These are phyloP conservation scores for Aegilops tauschii DNA, from an alignment of 176 grass and related monocot species.

Conservation along the genomic window DNA sequence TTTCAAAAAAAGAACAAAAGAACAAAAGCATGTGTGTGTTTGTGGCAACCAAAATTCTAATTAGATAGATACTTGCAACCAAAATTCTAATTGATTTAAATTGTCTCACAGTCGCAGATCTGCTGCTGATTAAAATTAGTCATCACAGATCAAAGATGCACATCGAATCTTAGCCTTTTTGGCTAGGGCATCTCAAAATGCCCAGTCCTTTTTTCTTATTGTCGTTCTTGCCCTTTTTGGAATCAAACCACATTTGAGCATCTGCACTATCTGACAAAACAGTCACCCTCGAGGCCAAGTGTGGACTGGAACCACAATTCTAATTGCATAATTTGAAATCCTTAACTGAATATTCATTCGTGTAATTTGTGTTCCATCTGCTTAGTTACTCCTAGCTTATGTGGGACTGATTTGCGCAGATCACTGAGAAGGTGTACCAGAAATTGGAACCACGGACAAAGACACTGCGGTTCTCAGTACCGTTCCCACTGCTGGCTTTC, in stretches of 20 bases:
- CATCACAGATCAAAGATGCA: not conserved
- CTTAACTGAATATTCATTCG: not conserved
- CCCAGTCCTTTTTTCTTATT: not conserved
- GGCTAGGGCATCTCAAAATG: not conserved
- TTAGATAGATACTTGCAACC: not conserved
- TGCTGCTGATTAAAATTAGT: not conserved
- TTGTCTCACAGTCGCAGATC: constrained; percentile 13
- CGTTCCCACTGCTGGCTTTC: constrained; percentile 72
- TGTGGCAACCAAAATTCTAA: not conserved
- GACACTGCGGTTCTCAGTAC: constrained; percentile 59
- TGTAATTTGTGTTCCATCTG: not conserved
- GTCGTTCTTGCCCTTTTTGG: not conserved
- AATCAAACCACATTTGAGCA: not conserved
- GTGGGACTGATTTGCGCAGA: constrained; percentile 34
- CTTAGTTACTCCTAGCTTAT: not conserved
- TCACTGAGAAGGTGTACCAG: constrained; percentile 64
- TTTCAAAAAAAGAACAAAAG: constrained; percentile 2
- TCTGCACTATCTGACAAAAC: not conserved
- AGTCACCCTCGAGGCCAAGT: not conserved
- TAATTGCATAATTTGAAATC: not conserved
- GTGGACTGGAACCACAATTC: not conserved
- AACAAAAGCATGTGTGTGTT: not conserved
- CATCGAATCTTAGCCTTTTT: constrained; percentile 4
- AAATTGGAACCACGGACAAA: constrained; percentile 38
- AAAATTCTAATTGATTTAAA: not conserved